These are phyloP conservation scores for Pichia cactophila DNA, from an alignment of 1,139 yeast genomes.

Conservation along the genomic window DNA sequence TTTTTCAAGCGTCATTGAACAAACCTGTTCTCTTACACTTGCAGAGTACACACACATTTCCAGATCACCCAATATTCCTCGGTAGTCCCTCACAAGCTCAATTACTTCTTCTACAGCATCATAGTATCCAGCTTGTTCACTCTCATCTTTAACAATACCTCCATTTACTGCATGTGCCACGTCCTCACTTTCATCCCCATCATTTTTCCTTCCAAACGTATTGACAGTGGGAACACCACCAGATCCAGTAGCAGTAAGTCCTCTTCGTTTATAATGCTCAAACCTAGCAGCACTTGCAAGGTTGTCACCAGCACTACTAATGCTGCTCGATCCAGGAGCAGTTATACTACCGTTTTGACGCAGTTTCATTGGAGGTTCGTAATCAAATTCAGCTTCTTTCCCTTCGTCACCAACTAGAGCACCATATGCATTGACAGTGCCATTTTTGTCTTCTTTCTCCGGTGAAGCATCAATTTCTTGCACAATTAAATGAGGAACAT, in stretches of 20 bases:
- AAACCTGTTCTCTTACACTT: constrained; percentile 6
- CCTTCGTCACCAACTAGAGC: background rate
- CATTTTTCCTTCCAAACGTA: background rate
- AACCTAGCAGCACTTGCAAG: constrained; percentile 23
- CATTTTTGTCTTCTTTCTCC: no score
- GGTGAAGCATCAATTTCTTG: background rate
- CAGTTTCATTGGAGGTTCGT: background rate
- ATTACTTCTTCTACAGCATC: constrained; percentile 9
- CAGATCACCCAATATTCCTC: constrained; percentile 3
- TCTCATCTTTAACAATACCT: background rate
- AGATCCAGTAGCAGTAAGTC: background rate
- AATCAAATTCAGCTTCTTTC: background rate
- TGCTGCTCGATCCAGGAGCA: background rate
- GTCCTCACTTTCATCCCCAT: background rate
- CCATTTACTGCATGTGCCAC: background rate
- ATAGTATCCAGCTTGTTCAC: constrained; percentile 1
- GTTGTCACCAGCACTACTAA: constrained; percentile 3
- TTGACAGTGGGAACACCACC: background rate
- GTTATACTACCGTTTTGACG: background rate
- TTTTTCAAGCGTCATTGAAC: background rate
- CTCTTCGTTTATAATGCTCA: constrained; percentile 18
- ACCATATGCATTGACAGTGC: background rate
- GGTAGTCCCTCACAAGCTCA: constrained; percentile 3
- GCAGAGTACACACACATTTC: constrained; percentile 13
- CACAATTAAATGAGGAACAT: background rate